Conservation (phyloP, 1,284 basidiomycete species). For the Ganoderma meredithae region DNA sequence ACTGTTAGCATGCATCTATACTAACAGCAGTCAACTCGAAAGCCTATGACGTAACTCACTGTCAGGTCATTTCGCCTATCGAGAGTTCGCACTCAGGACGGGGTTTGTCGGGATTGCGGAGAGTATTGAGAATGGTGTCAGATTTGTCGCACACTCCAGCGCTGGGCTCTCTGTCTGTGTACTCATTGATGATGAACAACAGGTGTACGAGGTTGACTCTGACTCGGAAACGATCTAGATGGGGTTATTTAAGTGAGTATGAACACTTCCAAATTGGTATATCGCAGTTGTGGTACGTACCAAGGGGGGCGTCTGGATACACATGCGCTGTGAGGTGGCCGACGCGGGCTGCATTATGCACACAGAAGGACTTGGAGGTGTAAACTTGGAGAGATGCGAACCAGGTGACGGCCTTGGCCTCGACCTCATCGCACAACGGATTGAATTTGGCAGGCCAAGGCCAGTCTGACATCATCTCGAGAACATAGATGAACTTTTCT, state of each 20-base stretch:
- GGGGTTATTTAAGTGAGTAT: no score
- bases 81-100: not conserved
- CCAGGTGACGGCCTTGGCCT: not conserved
- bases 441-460: not conserved
- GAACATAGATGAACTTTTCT: not conserved
- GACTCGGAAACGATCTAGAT: not conserved
- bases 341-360: not conserved
- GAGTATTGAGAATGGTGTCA: not conserved
- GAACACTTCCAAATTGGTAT: no score
- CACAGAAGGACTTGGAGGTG: not conserved
- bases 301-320: not conserved
- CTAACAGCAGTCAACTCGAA: no score
- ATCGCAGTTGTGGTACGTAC: not conserved
- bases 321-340: not conserved
- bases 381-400: not conserved
- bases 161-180: not conserved
- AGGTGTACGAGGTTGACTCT: not conserved
- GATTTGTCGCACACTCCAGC: not conserved
- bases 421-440: not conserved
- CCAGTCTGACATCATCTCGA: not conserved
- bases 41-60: no score
- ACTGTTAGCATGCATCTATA: slow-evolving; percentile 6
- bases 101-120: not conserved
- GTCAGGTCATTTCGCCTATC: not conserved
- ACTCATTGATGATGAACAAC: not conserved